Base-by-base conservation (phyloP, 2,329 filamentous ascomycete species). In the Verruconis gallopava region DNA sequence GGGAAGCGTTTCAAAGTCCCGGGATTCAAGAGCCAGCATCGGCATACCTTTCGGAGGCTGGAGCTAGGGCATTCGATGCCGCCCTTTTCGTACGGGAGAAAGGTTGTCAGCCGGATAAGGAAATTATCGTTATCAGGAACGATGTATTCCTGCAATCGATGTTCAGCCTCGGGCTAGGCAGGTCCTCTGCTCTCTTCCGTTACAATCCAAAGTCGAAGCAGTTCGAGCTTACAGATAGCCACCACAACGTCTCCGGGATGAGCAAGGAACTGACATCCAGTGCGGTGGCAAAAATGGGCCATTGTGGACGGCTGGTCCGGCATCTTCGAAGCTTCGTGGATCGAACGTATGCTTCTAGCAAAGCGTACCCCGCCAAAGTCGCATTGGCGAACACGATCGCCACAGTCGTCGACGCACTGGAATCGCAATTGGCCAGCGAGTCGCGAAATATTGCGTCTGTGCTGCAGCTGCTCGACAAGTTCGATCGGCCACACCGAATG, bases 101-200 rank as follows among this genome's bases (percentile, higher is more conserved):
- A 17, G 19, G 33, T 5, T 20, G 20, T 21, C 21, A 12, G 15
- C 15, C 21, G 11, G 4, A 4, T 21, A 17, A 19, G 28, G 15
- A 19, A 68, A 28, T 57, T 55, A 12, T 56, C 55, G 51, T 67
- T 4, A 34, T 68, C 2, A 59, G 59, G 14, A 52, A 53, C 13
- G 50, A 62, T 35, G 49, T 60, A 2, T 51, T 62, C 3, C 46
- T 69, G 2, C 53, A 59, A 14, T 79, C 77, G 9, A 62, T 89
- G 1, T 65, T 81, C 46, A 72, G 76, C 11, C 63, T 89, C 1
- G 74, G 76, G 0, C 69, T 86, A 4, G 84, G 83, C 0, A 70
- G 81, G 37, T 78, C 77, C 30, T 88, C 83, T 0, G 66, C 81
- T 2, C 70, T 91, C 22, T 91, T 85, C 55, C 54, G 59, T 0